These are phyloP conservation scores for Croton setiger DNA, from an alignment of 441 rosid species.

Conservation along the genomic window DNA sequence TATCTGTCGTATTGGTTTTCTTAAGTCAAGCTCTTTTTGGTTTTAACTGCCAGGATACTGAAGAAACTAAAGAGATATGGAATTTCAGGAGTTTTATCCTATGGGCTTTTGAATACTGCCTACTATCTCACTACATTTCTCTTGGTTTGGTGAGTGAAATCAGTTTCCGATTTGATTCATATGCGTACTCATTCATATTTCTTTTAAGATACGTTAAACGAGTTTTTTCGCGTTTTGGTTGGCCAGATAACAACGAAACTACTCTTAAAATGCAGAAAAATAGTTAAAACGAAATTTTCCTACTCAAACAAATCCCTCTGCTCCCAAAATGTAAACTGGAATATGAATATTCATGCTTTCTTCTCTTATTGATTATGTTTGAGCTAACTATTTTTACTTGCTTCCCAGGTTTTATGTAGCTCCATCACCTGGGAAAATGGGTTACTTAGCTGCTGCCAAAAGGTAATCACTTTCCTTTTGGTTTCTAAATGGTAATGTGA, in stretches of 20 bases:
- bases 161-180: neutral
- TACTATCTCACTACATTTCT: slow-evolving; percentile 76
- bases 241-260: no score
- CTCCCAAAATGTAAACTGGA: no score
- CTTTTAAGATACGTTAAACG: no score
- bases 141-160: slow-evolving; percentile 69
- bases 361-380: no score
- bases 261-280: no score
- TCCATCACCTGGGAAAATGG: slow-evolving; percentile 81
- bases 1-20: neutral
- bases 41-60: slow-evolving; percentile 45
- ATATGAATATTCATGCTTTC: no score
- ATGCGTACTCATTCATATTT: no score
- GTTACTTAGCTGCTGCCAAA: slow-evolving; percentile 68
- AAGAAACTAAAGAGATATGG: slow-evolving; percentile 75
- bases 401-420: slow-evolving; percentile 77
- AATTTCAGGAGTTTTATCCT: slow-evolving; percentile 74
- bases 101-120: slow-evolving; percentile 77
- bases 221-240: no score
- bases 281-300: no score
- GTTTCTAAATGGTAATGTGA: slow-evolving; percentile 8
- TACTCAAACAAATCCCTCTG: no score
- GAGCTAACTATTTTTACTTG: slow-evolving; percentile 4
- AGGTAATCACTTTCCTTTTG: slow-evolving; percentile 41
- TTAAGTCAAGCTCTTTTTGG: neutral